These are phyloP conservation scores for Salix brachista DNA, from an alignment of 345 rosid species.

Conservation along the genomic window DNA sequence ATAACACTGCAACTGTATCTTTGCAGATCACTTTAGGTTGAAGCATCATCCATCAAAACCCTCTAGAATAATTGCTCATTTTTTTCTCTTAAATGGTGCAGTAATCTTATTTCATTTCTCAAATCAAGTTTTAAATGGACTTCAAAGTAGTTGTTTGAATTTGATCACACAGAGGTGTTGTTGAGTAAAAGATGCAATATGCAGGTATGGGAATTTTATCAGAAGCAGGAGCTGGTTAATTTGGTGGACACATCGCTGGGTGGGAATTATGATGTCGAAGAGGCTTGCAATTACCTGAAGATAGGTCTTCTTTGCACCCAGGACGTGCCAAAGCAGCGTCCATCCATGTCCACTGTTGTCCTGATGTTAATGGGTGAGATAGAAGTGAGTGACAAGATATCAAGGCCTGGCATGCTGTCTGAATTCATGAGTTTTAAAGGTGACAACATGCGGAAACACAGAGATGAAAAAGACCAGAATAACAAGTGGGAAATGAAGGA, in stretches of 20 bases:
- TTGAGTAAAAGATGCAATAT: slow-evolving; percentile 3
- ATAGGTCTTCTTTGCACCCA: slow-evolving; percentile 67
- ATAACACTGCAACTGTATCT: background rate
- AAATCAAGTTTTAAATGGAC: background rate
- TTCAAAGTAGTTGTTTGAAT: background rate
- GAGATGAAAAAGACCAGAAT: slow-evolving; percentile 9
- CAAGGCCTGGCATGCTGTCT: slow-evolving; percentile 47
- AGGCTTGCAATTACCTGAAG: slow-evolving; percentile 45
- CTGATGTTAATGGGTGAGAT: slow-evolving; percentile 47
- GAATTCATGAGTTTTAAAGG: slow-evolving; percentile 31
- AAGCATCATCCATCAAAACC: background rate
- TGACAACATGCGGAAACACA: background rate
- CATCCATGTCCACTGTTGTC: slow-evolving; percentile 45
- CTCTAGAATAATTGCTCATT: background rate
- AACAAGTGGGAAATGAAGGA: background rate
- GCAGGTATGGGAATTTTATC: slow-evolving; percentile 48
- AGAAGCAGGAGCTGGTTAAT: slow-evolving; percentile 27
- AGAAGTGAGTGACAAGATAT: slow-evolving; percentile 32
- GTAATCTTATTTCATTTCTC: background rate
- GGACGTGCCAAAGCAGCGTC: slow-evolving; percentile 52
- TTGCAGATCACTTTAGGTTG: background rate
- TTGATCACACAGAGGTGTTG: background rate
- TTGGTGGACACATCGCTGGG: slow-evolving; percentile 36
- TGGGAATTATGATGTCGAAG: slow-evolving; percentile 34
- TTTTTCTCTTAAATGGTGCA: background rate